Base-by-base conservation (phyloP, 23 red algal species). In the Gracilaria domingensis region DNA sequence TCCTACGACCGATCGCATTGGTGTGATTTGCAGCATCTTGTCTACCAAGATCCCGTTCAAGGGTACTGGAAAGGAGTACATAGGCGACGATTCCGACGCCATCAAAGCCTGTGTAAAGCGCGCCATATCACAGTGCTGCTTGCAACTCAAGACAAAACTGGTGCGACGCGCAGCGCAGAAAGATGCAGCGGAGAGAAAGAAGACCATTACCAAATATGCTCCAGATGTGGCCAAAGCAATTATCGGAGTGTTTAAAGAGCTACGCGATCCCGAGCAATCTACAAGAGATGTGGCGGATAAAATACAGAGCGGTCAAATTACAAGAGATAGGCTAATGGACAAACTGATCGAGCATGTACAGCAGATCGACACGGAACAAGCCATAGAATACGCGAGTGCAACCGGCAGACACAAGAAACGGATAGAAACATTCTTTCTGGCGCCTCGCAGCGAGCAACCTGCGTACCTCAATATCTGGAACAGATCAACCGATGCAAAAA, bases 51-150 rank as follows among this genome's bases (percentile, higher is more conserved):
- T 93, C 7, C 95, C 95, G 17, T 98, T 98, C 87, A 98, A 98
- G 66, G 95, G 95, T 29, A 98, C 95, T 1, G 95, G 95, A 26
- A 98, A 98, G 70, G 95, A 98, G 87, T 98, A 98, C 81, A 98
- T 98, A 53, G 95, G 91, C 76, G 95, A 93, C 70, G 95, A 98
- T 74, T 89, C 95, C 35, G 88, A 92, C 12, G 65, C 86, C 24
- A 92, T 98, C 17, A 89, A 94, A 48, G 75, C 81, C 16, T 74
- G 85, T 51, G 95, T 98, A 8, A 93, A 93, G 24, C 79, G 88
- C 35, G 95, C 95, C 0, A 94, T 98, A 48, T 91, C 90, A 75
- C 88, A 91, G 60, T 98, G 95, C 40, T 94, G 95, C 69, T 58
- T 92, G 23, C 95, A 98, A 75, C 91, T 98, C 67, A 81, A 91